Evolutionary conservation across 2,329 filamentous ascomycete species (phyloP), one percentile per base, ranked within the genome.

Genomic region (Phoma sp.): DNA sequence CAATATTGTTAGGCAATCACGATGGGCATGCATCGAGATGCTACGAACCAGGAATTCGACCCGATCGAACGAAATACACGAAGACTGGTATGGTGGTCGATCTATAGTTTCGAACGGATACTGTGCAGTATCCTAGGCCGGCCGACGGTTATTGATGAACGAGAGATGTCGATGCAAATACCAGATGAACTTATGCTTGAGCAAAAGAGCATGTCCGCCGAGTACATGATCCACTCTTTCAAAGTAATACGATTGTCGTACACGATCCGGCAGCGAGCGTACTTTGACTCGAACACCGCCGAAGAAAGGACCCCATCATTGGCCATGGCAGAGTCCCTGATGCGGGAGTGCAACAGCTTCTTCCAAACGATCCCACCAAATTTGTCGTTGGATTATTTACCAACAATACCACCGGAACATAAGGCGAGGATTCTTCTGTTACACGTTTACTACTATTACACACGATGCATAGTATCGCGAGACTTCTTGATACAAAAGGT

Each of bases 1-100:
- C 42, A 7, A n/a, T 18, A 7, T 23, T n/a, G 3, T 10, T 30
- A 69, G 66, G 75, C 77, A 2, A 76, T 78, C 47, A 76, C 75
- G 12, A 68, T 79, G 46, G 77, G 77, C 3, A 76, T 80, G 74
- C 77, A 80, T 55, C 71, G 76, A 26, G 76, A 78, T 56, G 73
- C 68, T 23, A 68, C 73, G 0, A 74, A 73, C n/a, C 63, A 67
- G 28, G 68, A 74, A 1, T 76, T 78, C 46, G 70, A 76, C n/a
- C 56, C 62, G 2, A 59, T 69, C 15, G 68, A 71, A 42, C 58
- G 65, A 15, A 65, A 66, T n/a, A 61, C 53, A 17, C 59, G 68
- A 10, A 56, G 65, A 34, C 57, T 64, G 36, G 64, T 68, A 4
- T 71, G 65, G 65, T 67, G 63, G 63, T 63, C 60, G 1, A 60